Percentiles rank a stretch among this genome's conserved stretches.
phyloP scores from a whole-genome alignment of 257 asterid genomes.

The Striga asiatica region DNA sequence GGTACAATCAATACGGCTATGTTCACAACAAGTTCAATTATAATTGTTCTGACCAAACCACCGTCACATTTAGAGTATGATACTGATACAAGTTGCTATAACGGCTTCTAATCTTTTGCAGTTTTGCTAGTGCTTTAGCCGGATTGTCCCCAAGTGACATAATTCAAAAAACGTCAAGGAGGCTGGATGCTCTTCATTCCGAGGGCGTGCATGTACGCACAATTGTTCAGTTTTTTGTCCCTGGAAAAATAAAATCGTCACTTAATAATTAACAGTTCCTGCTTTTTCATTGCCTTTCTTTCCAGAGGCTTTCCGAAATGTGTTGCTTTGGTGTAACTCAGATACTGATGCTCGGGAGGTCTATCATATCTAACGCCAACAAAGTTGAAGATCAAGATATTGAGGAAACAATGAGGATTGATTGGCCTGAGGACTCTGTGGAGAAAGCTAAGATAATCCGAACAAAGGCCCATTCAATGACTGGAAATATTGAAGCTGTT shows the following conservation, averaged over 20 bases:
- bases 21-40: background rate
- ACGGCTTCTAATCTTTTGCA: slow-evolving; percentile 22
- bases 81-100: too few species aligned
- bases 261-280: slow-evolving; percentile 4
- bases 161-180: slow-evolving; percentile 63
- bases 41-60: too few species aligned
- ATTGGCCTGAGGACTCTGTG: slow-evolving; percentile 86
- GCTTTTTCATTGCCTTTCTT: background rate
- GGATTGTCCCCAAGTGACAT: slow-evolving; percentile 74
- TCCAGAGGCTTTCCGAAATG: slow-evolving; percentile 92
- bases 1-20: too few species aligned
- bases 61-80: too few species aligned
- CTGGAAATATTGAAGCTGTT: slow-evolving; percentile 60
- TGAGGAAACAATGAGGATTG: slow-evolving; percentile 46
- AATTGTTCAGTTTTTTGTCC: slow-evolving; percentile 14
- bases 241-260: background rate
- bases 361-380: slow-evolving; percentile 52
- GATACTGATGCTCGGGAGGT: slow-evolving; percentile 75
- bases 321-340: slow-evolving; percentile 88
- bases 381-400: slow-evolving; percentile 39
- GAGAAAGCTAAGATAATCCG: slow-evolving; percentile 81
- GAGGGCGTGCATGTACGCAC: slow-evolving; percentile 94
- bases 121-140: slow-evolving; percentile 76
- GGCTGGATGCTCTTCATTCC: slow-evolving; percentile 92
- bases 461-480: slow-evolving; percentile 46